Base-by-base conservation (phyloP, 2,329 filamentous ascomycete species). In the Fusarium sp. region DNA sequence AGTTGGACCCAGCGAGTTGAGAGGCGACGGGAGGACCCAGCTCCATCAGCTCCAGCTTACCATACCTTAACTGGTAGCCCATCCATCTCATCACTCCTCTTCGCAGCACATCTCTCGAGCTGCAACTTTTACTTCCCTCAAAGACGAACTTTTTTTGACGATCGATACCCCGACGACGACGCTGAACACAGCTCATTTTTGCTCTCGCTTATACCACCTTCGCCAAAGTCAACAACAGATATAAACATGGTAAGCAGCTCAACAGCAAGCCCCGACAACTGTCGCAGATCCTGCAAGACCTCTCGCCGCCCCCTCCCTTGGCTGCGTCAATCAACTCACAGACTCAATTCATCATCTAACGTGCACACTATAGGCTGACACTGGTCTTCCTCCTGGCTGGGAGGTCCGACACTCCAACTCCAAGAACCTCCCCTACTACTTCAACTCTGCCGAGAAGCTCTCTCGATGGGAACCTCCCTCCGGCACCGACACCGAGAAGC, bases 361-460 rank as follows among this genome's bases (percentile, higher is more conserved):
- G 33, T 18, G 28, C 33, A 11, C 35, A 36, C 57, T 18, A 17
- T 77, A 93, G 90, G 85, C 89, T 80, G 93, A 95, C 64, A 91
- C 92, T 77, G 96, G 96, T 82, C 90, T 98, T 73, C 95, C 95
- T 72, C 83, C 90, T 56, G 91, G 91, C 83, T 98, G 96, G 95
- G 96, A 98, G 86, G 94, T 99, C 81, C 94, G 96, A 83, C 94
- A 97, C 86, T 98, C 94, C 83, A 97, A 98, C 87, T 97, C 94
- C 84, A 98, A 98, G 87, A 97, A 97, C 85, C 92, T 98, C 41
- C 96, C 96, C 42, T 99, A 99, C 88, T 99, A 98, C 87, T 98
- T 98, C 92, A 97, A 98, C 85, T 87, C 92, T 51, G 86, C 85
- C 77, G 94, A 94, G 73, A 96, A 95, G 83, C 91, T 94, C 81